Conservation (phyloP, 2,329 filamentous ascomycete genomes). For the Colletotrichum sp. region DNA sequence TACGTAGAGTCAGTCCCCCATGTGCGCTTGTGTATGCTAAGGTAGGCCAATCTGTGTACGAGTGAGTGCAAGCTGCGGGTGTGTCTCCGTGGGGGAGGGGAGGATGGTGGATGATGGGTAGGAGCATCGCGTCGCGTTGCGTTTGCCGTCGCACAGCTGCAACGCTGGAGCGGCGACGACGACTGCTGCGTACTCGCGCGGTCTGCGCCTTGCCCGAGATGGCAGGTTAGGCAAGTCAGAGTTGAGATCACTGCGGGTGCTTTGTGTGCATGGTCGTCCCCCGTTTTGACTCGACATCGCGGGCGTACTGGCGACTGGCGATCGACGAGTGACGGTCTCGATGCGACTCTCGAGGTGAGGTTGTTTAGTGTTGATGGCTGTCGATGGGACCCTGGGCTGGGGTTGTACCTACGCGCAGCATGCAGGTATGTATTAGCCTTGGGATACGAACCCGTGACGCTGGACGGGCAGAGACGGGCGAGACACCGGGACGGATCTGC, state of each 20-base stretch:
- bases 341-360: not conserved
- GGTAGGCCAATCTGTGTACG: not conserved
- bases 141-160: conserved; percentile 7
- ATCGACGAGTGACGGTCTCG: not conserved
- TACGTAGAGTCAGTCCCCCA: not conserved
- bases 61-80: not conserved
- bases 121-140: conserved; percentile 4
- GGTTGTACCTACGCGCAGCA: not conserved
- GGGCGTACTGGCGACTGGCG: not conserved
- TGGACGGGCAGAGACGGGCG: not conserved
- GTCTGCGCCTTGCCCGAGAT: conserved; percentile 1
- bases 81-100: not conserved
- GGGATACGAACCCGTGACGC: conserved; percentile 2
- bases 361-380: not conserved
- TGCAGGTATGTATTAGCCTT: not conserved
- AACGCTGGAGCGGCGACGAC: conserved; percentile 11
- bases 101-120: conserved; percentile 2
- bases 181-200: not conserved
- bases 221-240: not conserved
- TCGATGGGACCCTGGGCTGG: not conserved
- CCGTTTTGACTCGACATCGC: not conserved
- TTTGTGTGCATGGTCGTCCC: not conserved
- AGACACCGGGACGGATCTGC: not conserved
- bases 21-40: not conserved
- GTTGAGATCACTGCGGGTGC: not conserved